Base-by-base conservation (phyloP, 441 rosid species). In the Gossypium schwendimanii region DNA sequence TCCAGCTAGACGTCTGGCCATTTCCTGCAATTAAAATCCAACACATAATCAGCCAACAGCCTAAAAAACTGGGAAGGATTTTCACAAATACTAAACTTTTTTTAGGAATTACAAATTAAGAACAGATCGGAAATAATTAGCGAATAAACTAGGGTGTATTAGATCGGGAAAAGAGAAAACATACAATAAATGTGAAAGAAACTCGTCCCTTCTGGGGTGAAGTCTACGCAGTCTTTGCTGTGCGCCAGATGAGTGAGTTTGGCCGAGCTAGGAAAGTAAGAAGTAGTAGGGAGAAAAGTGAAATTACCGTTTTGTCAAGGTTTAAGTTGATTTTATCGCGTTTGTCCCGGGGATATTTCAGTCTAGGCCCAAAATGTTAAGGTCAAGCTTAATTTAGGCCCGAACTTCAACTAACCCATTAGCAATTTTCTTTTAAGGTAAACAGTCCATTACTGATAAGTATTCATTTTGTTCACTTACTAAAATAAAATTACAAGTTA, bases 1-100 rank as follows among this genome's bases (percentile, higher is more conserved):
- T 65, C 84, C 76, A 5, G 76, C 75, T 31, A 72, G 73, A 75
- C 80, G 77, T 79, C 84, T 63, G 65, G 85, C 88, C 97, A 92
- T 70, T 90, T 83, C 75, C 87, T 86, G 86, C 78, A 75, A 69
- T 55, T 31, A 50, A 58, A 72, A 67, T 67, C 23, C 71, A 67
- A 63, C 57, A 67, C 33, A 24, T 26, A 4, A 11, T 47, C 39
- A 47, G 39, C 53, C 57, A 47, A 47, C 36, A 57, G 39, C 41
- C 36, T 44, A 11, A 7, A 17, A 47, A n/a, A 6, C 14, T 24
- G 23, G 24, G 3, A 17, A 14, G 53, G 11, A 11, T 7, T 23
- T 11, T 63, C 8, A 14, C 52, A 63, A 63, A 39, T 1, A 31
- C 7, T 7, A 9, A 18, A 17, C 0, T 6, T 36, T 9, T 17